Evolutionary conservation across 129 eudicot genomes (phyloP).

Genomic region (Flaveria sonorensis): DNA sequence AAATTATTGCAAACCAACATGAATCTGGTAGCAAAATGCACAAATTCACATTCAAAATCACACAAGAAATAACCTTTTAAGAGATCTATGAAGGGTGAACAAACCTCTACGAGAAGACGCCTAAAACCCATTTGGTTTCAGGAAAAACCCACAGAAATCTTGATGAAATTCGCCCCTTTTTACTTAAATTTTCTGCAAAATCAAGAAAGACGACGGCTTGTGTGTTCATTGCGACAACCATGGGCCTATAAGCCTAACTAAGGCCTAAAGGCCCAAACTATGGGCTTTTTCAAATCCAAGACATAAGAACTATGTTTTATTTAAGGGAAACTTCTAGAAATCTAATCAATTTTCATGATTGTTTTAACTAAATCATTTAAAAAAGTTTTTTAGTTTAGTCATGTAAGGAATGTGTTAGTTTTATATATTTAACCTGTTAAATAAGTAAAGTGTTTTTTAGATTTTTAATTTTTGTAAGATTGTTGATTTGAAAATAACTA

Average conservation of each 20-base stretch:
- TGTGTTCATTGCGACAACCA: neutral
- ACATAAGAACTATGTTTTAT: neutral
- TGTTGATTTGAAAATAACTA: too few relatives aligned
- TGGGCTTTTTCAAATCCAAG: neutral
- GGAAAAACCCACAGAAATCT: neutral
- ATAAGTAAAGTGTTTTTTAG: too few relatives aligned
- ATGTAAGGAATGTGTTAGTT: too few relatives aligned
- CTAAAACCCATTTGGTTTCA: slow-evolving; percentile 25
- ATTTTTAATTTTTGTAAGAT: too few relatives aligned
- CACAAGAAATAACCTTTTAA: neutral
- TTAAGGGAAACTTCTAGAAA: too few relatives aligned
- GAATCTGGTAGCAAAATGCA: slow-evolving; percentile 9
- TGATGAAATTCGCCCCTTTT: neutral
- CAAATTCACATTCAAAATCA: neutral
- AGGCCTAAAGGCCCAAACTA: neutral
- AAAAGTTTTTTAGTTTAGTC: too few relatives aligned
- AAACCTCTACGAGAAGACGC: slow-evolving; percentile 30
- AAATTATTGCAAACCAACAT: neutral
- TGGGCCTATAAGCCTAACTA: neutral
- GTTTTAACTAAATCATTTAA: too few relatives aligned
- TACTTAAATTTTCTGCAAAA: neutral
- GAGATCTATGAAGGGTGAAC: slow-evolving; percentile 10
- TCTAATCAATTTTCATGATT: too few relatives aligned
- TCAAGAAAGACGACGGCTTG: neutral
- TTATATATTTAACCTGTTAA: too few relatives aligned